These are phyloP conservation scores for Talaromyces nanjingensis DNA, from an alignment of 495 filamentous ascomycete genomes.

Conservation along the genomic window DNA sequence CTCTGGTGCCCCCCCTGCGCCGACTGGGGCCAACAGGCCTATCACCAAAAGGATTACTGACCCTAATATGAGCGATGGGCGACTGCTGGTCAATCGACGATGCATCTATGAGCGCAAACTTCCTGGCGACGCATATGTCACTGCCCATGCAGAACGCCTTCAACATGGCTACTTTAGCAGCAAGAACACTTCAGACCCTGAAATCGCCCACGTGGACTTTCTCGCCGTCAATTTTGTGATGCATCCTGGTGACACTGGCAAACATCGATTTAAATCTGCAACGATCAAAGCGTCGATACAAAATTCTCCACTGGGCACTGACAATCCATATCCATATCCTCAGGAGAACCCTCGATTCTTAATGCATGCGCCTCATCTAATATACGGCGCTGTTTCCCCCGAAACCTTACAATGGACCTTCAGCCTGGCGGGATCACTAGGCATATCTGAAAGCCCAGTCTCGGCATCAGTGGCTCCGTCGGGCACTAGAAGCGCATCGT, in stretches of 20 bases:
- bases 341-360: slow-evolving; percentile 35
- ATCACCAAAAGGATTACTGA: slow-evolving; percentile 12
- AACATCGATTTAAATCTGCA: slow-evolving; percentile 43
- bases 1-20: neutral
- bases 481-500: slow-evolving; percentile 30
- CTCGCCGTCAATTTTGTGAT: slow-evolving; percentile 45
- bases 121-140: slow-evolving; percentile 44
- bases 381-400: slow-evolving; percentile 45
- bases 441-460: slow-evolving; percentile 37
- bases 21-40: neutral
- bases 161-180: slow-evolving; percentile 45
- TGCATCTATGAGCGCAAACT: slow-evolving; percentile 46
- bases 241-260: slow-evolving; percentile 32
- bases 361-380: slow-evolving; percentile 45
- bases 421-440: slow-evolving; percentile 40
- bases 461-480: slow-evolving; percentile 37
- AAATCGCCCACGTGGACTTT: slow-evolving; percentile 42
- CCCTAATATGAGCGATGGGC: slow-evolving; percentile 35
- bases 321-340: slow-evolving; percentile 10
- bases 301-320: slow-evolving; percentile 10
- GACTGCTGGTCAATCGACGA: slow-evolving; percentile 36
- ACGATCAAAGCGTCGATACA: slow-evolving; percentile 34
- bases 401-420: slow-evolving; percentile 48
- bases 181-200: slow-evolving; percentile 29
- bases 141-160: slow-evolving; percentile 42